Evolutionary conservation across 805 yeast species (phyloP).

Genomic region (Tetrapisispora phaffii): DNA sequence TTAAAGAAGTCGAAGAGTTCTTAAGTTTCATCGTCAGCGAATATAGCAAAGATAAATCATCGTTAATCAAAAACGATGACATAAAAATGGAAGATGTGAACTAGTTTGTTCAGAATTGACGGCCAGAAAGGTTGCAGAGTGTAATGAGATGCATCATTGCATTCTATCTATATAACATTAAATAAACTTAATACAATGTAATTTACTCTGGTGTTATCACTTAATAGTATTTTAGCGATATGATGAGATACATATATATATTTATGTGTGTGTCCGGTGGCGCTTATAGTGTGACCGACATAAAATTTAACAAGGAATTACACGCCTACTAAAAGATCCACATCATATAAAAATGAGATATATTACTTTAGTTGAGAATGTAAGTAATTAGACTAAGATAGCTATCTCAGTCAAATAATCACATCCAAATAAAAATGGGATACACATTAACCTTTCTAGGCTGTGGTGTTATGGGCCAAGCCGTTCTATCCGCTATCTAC

Average conservation of each 20-base stretch:
- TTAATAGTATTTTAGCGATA: too few species aligned
- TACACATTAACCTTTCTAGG: constrained; percentile 75
- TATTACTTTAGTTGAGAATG: too few species aligned
- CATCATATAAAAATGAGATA: too few species aligned
- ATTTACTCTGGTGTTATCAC: too few species aligned
- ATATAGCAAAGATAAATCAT: constrained; percentile 10
- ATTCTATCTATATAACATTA: too few species aligned
- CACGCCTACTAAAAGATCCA: too few species aligned
- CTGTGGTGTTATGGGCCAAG: constrained; percentile 93
- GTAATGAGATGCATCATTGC: too few species aligned
- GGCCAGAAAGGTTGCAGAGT: too few species aligned
- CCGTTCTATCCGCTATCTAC: constrained; percentile 62
- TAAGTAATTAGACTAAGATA: too few species aligned
- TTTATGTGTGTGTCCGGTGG: not conserved
- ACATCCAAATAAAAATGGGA: constrained; percentile 12
- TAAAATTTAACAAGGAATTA: not conserved
- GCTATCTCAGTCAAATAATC: not conserved
- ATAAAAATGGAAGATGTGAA: not conserved
- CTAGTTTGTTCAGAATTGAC: too few species aligned
- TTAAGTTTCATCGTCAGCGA: constrained; percentile 26
- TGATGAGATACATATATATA: not conserved
- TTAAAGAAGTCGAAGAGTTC: constrained; percentile 29
- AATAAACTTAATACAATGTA: too few species aligned
- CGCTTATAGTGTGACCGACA: not conserved
- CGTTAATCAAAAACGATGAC: not conserved